Evolutionary conservation across 2,329 filamentous ascomycete genomes (phyloP), one percentile per base, ranked within the genome.

Genomic region (Lachnellula occidentalis): DNA sequence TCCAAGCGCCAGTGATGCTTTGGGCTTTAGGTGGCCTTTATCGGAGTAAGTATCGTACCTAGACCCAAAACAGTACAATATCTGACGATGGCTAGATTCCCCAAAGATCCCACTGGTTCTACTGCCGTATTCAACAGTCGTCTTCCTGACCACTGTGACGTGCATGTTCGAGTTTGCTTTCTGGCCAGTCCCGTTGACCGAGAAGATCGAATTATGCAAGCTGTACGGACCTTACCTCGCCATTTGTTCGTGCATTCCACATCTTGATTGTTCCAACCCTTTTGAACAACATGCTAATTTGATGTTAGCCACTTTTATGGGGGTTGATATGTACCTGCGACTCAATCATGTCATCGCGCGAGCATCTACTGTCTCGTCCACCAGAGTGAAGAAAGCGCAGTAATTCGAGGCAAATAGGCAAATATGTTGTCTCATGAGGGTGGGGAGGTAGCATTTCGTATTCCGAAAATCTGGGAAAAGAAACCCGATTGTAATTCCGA

Each of bases 91-190:
- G 8, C 47, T 53, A 81, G 79, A 82, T 63, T 76, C 83, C 53
- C 77, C 81, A 0, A 74, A 78, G 47, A 61, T 83, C 4, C 81
- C 83, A 0, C 68, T 87, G 0, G 78, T 83, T 49, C 71, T 88
- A 1, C 75, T 87, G 1, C 69, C 82, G 2, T 87, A 80, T 61
- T 78, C 79, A 0, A 67, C 81, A 9, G 76, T 86, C 63, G 80
- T 82, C 0, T 79, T 76, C 36, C 58, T 87, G 53, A 86, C 84
- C 1, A 86, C 85, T 0, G 63, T 80, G 42, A 80, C 81, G 0
- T 88, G 84, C 63, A 74, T 87, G 45, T 74, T 77, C 2, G 84
- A 87, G 54, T 81, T 79, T 60, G 70, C 79, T 69, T 74, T 72
- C 58, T 88, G 84, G 81, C 66, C 68, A 46, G 72, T 77, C 31